Evolutionary conservation across 495 filamentous ascomycete species (phyloP).

Genomic region (Saxophila tyrrhenica): DNA sequence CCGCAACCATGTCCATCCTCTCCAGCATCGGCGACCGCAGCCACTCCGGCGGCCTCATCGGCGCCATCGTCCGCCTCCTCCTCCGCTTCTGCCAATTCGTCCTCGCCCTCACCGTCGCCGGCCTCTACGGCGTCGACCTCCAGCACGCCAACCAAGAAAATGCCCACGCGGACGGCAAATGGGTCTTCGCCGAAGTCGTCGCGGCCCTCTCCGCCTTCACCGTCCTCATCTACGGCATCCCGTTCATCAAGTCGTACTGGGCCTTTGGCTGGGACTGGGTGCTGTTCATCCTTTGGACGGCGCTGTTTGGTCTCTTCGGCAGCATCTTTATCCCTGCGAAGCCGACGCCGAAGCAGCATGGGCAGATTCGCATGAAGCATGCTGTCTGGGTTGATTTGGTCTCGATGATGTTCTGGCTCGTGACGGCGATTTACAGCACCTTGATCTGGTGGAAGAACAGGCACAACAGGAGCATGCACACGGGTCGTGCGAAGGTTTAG

Average conservation of each 20-base stretch:
- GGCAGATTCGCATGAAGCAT: conserved; percentile 62
- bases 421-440: conserved; percentile 33
- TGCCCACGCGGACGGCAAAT: conserved; percentile 47
- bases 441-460: conserved; percentile 17
- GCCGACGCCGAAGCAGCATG: conserved; percentile 44
- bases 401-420: conserved; percentile 61
- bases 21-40: conserved; percentile 5
- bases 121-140: conserved; percentile 67
- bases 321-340: conserved; percentile 64
- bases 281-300: conserved; percentile 65
- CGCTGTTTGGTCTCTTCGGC: conserved; percentile 68
- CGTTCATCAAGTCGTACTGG: conserved; percentile 44
- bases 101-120: conserved; percentile 62
- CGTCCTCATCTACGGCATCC: conserved; percentile 49
- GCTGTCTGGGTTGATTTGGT: conserved; percentile 76
- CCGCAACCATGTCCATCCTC: conserved; percentile 11
- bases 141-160: conserved; percentile 40
- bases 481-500: conserved; percentile 19
- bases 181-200: conserved; percentile 64
- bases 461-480: conserved; percentile 13
- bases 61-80: conserved; percentile 28
- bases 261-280: conserved; percentile 59
- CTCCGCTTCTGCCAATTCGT: conserved; percentile 62
- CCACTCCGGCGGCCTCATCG: conserved; percentile 11
- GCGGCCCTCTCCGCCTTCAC: conserved; percentile 48